Conservation (phyloP, 2,329 filamentous ascomycete genomes). For the Graphilbum ipis-grandicollis region DNA sequence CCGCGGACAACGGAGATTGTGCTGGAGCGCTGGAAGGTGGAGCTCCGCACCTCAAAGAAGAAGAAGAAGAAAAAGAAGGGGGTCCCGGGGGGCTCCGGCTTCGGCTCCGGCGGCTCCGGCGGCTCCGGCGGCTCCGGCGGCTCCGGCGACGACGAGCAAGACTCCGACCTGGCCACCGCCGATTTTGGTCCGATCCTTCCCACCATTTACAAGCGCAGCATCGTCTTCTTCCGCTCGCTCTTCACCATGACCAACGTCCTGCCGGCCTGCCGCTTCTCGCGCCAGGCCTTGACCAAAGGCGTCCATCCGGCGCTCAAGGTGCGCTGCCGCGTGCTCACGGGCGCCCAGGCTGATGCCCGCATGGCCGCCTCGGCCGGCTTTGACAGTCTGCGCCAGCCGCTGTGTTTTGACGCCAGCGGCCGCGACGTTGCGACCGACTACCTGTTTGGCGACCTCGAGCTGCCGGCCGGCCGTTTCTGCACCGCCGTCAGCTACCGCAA, state of each 20-base stretch:
- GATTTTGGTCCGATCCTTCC: constrained; percentile 52
- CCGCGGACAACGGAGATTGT: constrained; percentile 47
- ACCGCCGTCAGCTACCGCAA: constrained; percentile 71
- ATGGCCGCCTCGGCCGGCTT: constrained; percentile 31
- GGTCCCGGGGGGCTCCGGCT: background rate
- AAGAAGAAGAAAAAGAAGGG: no score
- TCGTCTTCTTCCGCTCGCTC: constrained; percentile 82
- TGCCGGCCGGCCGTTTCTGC: constrained; percentile 69
- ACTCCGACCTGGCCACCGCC: no score
- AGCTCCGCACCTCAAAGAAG: no score
- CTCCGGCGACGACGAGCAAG: no score
- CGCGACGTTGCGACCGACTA: constrained; percentile 56
- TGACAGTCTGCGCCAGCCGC: constrained; percentile 55
- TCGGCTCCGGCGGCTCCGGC: background rate
- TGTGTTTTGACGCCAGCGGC: constrained; percentile 33
- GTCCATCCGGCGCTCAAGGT: constrained; percentile 52
- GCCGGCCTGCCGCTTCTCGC: constrained; percentile 70
- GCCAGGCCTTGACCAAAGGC: constrained; percentile 55
- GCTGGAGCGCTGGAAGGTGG: constrained; percentile 79
- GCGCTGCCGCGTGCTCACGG: constrained; percentile 61
- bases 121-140: no score
- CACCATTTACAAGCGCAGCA: constrained; percentile 91
- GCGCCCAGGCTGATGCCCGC: constrained; percentile 21
- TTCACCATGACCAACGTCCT: constrained; percentile 69
- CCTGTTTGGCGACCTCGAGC: constrained; percentile 68